Conservation (phyloP, 345 rosid species). For the Murraya paniculata region DNA sequence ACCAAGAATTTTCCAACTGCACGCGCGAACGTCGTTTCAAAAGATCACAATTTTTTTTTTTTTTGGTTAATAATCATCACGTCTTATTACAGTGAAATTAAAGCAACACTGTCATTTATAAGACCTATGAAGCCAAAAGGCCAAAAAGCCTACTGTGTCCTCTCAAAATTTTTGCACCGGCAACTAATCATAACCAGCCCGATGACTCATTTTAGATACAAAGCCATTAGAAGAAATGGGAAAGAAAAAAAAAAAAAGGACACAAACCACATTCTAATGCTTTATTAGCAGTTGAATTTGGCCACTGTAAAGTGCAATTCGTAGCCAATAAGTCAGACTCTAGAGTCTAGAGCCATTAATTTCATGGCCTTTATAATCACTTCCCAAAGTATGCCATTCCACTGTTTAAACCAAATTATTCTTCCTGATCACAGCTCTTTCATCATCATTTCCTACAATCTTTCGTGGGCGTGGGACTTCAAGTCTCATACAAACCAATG, state of each 20-base stretch:
- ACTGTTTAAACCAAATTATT: slow-evolving; percentile 20
- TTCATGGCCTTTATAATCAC: not conserved
- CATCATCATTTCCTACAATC: not conserved
- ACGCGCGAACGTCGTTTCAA: slow-evolving; percentile 28
- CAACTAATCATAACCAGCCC: slow-evolving; percentile 24
- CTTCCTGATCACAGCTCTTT: not conserved
- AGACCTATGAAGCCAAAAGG: slow-evolving; percentile 1
- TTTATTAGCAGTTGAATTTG: not conserved
- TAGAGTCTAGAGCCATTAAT: not conserved
- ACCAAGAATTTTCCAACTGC: slow-evolving; percentile 2
- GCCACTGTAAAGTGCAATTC: not conserved
- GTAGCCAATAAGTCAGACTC: not conserved
- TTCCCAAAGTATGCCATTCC: slow-evolving; percentile 12
- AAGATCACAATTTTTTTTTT: not conserved
- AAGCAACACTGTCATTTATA: not conserved
- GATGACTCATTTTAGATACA: slow-evolving; percentile 6
- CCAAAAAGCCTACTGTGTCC: not conserved
- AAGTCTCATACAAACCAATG: not conserved
- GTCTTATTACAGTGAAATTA: not conserved
- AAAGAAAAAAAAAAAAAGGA: not conserved
- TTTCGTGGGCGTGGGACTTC: not conserved
- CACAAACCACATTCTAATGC: not conserved
- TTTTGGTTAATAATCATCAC: not conserved
- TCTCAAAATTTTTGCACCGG: not conserved
- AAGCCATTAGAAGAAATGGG: not conserved